Percentiles rank a stretch among this genome's conserved stretches.
Evolutionary conservation across 1,284 basidiomycete genomes (phyloP).

Genomic region (Sporisorium iseilematis-ciliati): DNA sequence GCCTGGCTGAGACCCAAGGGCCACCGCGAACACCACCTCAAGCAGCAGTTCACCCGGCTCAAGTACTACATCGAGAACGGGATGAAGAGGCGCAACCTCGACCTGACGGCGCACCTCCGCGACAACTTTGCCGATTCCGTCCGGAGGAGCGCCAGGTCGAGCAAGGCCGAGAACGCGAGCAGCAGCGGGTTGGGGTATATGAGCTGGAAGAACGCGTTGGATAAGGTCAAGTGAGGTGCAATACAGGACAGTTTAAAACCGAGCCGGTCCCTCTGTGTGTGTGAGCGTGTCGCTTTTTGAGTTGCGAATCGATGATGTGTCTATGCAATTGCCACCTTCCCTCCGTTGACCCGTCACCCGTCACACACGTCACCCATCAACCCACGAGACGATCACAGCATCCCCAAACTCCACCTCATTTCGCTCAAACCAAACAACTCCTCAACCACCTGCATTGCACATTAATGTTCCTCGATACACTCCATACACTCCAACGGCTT

Average conservation of each 20-base stretch:
- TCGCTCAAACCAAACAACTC: not conserved
- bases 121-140: conserved; percentile 21
- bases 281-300: too few species aligned
- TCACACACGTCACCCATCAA: too few species aligned
- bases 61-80: conserved; percentile 85
- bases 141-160: conserved; percentile 7
- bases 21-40: conserved; percentile 84
- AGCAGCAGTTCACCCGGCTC: conserved; percentile 84
- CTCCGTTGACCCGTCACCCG: too few species aligned
- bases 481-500: conserved; percentile 31
- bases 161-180: not conserved
- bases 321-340: too few species aligned
- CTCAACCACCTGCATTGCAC: not conserved
- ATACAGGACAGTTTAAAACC: too few species aligned
- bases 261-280: too few species aligned
- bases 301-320: too few species aligned
- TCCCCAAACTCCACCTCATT: too few species aligned
- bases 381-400: too few species aligned
- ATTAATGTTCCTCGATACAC: conserved; percentile 42
- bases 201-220: conserved; percentile 40
- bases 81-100: conserved; percentile 71
- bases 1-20: conserved; percentile 93
- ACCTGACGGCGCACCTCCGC: conserved; percentile 31
- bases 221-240: conserved; percentile 21
- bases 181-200: conserved; percentile 18